Evolutionary conservation across 306 rosid genomes (phyloP), one percentile per base, ranked within the genome.

Genomic region (Prunus mume): DNA sequence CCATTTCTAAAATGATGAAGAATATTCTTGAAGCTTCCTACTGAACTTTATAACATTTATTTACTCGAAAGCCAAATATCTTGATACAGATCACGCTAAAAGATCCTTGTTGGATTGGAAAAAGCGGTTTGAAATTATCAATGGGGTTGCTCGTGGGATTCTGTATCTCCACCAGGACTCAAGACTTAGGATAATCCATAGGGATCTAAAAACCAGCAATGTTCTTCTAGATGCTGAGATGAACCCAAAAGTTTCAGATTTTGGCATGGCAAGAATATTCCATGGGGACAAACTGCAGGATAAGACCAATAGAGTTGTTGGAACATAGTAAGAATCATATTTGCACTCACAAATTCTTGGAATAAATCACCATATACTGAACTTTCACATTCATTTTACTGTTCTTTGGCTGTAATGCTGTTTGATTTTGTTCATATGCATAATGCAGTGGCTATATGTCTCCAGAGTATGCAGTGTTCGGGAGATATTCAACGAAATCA

Each of bases 201-300:
- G 93, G 79, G 90, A 91, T 55, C n/a, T 91, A 2, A 91, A 90
- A 72, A 79, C 89, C 0, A 87, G 86, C 58, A 88, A 91, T 65
- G 76, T 88, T 25, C 76, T 88, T 20, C 19, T 91, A 11, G 91
- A 89, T 64, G 68, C 72, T 51, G 47, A 69, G 43, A 68, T 88
- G 83, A 80, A 91, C 30, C 88, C 89, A 9, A 91, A 91, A 79
- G 75, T 91, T 57, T 80, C 93, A 34, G 93, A 91, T 75, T 91
- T 88, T 75, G 96, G 96, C 34, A 82, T 85, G 91, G 96, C 93
- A 58, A 88, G 87, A 82, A 85, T 87, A 72, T 71, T 88, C 65
- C 76, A 85, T 4, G 81, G 81, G 9, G 80, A 90, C 22, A 83
- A 85, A 71, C 71, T 68, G 68, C 87, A 78, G 56, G 86, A 83